Conservation (phyloP, 257 asterid species). For the Penstemon newberryi region DNA sequence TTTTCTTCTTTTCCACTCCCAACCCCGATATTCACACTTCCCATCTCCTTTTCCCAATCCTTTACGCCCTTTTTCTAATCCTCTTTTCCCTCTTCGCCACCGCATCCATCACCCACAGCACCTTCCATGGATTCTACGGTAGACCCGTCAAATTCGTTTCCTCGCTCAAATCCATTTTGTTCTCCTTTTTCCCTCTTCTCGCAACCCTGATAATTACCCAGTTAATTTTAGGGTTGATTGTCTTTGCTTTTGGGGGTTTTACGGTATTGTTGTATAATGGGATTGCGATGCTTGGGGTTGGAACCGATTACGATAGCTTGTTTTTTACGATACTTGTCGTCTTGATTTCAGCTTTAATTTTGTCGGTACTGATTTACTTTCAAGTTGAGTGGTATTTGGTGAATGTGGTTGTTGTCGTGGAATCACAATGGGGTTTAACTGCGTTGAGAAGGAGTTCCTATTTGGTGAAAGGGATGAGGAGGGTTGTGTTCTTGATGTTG, state of each 20-base stretch:
- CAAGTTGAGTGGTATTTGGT: conserved; percentile 50
- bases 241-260: conserved; percentile 18
- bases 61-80: conserved; percentile 30
- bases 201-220: conserved; percentile 27
- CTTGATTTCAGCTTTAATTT: not conserved
- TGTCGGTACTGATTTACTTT: conserved; percentile 31
- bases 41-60: conserved; percentile 28
- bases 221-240: conserved; percentile 18
- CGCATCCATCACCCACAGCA: conserved; percentile 54
- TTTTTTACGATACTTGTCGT: conserved; percentile 21
- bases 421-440: conserved; percentile 62
- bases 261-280: conserved; percentile 3
- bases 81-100: conserved; percentile 41
- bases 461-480: conserved; percentile 54
- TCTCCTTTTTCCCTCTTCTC: conserved; percentile 46
- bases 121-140: conserved; percentile 56
- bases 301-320: conserved; percentile 30
- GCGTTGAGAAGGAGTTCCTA: conserved; percentile 57
- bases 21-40: conserved; percentile 24
- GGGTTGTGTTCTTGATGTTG: conserved; percentile 38
- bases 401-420: conserved; percentile 55
- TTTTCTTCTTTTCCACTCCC: conserved; percentile 31
- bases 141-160: conserved; percentile 47
- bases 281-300: conserved; percentile 39
- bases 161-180: conserved; percentile 49